A percentile compares a stretch with the other conserved stretches of the same genome.
Conservation (phyloP, 1,284 basidiomycete species). For the Polyporus tsugae region DNA sequence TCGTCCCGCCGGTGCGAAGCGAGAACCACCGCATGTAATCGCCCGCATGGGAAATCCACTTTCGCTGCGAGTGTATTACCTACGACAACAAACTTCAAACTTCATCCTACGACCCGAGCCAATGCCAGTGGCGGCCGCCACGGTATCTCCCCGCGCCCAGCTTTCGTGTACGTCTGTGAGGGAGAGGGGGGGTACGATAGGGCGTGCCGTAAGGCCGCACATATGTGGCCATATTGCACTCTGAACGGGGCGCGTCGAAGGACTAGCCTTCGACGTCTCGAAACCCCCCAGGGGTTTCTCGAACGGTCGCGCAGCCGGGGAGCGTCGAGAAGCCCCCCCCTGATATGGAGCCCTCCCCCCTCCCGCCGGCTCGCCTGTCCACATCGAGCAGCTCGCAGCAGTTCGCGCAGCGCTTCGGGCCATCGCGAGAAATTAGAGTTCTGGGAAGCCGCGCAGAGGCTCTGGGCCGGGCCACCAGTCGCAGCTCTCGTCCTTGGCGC, state of each 20-base stretch:
- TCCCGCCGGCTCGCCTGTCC: neutral
- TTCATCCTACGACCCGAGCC: neutral
- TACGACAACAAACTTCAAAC: neutral
- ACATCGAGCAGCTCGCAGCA: neutral
- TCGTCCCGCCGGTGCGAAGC: neutral
- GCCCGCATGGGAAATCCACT: neutral
- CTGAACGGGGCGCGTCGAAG: conserved; percentile 1
- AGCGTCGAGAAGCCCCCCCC: neutral
- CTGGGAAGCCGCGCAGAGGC: neutral
- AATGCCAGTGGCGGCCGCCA: neutral
- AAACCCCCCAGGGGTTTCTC: neutral
- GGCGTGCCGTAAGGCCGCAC: neutral
- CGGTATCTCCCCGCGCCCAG: neutral
- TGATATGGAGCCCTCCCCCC: neutral
- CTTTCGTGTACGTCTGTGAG: neutral
- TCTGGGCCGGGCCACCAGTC: neutral
- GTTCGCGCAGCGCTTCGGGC: neutral
- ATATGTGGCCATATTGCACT: conserved; percentile 8
- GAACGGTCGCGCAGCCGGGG: neutral
- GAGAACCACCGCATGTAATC: neutral
- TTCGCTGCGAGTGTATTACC: neutral
- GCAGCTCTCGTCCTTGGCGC: neutral
- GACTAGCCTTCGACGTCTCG: neutral
- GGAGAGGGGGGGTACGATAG: neutral
- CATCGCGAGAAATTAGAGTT: conserved; percentile 7